These are phyloP conservation scores for Lactarius quietus DNA, from an alignment of 768 basidiomycete species.

Conservation along the genomic window DNA sequence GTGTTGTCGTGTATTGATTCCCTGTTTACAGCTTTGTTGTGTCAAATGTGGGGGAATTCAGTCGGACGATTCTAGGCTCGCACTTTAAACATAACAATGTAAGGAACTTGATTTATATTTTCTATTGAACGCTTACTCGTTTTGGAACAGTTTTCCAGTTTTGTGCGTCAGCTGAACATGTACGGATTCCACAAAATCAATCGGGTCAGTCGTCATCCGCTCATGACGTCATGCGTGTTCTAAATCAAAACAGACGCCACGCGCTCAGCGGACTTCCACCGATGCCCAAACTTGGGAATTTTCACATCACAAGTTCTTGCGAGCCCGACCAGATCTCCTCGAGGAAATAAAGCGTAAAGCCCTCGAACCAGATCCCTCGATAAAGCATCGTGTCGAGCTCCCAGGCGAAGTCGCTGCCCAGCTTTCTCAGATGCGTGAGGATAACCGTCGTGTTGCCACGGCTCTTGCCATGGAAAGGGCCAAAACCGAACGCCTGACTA, in stretches of 20 bases:
- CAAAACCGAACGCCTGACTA: conserved; percentile 58
- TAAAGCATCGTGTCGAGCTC: conserved; percentile 71
- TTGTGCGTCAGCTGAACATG: conserved; percentile 95
- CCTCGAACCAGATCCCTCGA: conserved; percentile 69
- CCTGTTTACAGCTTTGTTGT: conserved; percentile 60
- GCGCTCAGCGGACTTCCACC: conserved; percentile 75
- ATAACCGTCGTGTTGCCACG: conserved; percentile 58
- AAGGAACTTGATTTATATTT: conserved; percentile 27
- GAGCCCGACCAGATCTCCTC: conserved; percentile 73
- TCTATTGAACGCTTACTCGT: background rate
- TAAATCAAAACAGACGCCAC: conserved; percentile 54
- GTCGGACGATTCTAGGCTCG: conserved; percentile 74
- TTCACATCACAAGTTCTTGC: conserved; percentile 81
- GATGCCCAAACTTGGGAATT: conserved; percentile 89
- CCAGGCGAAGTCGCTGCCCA: conserved; percentile 75
- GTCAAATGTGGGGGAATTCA: conserved; percentile 83
- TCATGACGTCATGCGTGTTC: conserved; percentile 2
- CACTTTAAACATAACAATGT: conserved; percentile 93
- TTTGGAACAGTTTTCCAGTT: conserved; percentile 73
- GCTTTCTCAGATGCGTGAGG: conserved; percentile 65
- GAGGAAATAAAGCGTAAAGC: conserved; percentile 88
- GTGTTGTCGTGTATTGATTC: background rate
- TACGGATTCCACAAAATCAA: conserved; percentile 96
- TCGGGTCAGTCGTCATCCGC: conserved; percentile 47
- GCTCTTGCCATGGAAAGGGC: conserved; percentile 52